phyloP scores from a whole-genome alignment of 768 basidiomycete genomes.

The Lactarius evosmus region DNA sequence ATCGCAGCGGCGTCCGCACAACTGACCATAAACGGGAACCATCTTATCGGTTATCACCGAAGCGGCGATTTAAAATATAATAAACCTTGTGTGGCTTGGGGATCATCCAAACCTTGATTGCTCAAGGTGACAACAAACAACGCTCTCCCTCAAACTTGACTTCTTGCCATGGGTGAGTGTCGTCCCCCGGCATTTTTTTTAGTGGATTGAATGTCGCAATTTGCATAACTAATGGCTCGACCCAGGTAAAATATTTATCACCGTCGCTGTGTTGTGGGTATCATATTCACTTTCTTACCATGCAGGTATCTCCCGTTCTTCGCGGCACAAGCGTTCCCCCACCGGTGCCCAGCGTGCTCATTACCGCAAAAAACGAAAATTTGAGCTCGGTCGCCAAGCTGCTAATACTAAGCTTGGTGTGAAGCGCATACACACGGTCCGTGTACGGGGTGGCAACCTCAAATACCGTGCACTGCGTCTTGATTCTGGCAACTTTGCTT shows the following conservation, averaged over 20 bases:
- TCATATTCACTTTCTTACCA: conserved; percentile 3
- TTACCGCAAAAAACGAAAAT: conserved; percentile 99
- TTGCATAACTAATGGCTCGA: neutral
- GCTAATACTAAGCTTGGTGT: conserved; percentile 95
- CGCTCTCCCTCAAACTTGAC: conserved; percentile 69
- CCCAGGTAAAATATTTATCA: neutral
- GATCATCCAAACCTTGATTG: conserved; percentile 30
- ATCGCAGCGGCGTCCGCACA: no score
- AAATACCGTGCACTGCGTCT: conserved; percentile 97
- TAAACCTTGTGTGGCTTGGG: conserved; percentile 20
- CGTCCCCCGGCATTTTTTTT: conserved; percentile 30
- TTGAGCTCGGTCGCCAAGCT: conserved; percentile 97
- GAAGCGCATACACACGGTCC: conserved; percentile 94
- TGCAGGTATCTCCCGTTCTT: conserved; percentile 93
- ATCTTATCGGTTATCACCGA: conserved; percentile 13
- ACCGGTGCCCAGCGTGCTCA: conserved; percentile 89
- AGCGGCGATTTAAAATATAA: conserved; percentile 15
- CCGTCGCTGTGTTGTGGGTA: neutral
- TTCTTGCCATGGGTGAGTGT: conserved; percentile 70
- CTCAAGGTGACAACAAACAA: conserved; percentile 28
- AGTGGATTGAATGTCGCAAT: neutral
- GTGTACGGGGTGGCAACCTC: conserved; percentile 91
- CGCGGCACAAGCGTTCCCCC: conserved; percentile 94
- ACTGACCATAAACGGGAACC: neutral
- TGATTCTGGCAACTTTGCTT: conserved; percentile 96